Evolutionary conservation across 805 yeast species (phyloP), one percentile per base, ranked within the genome.

Genomic region (Metschnikowia proteae): DNA sequence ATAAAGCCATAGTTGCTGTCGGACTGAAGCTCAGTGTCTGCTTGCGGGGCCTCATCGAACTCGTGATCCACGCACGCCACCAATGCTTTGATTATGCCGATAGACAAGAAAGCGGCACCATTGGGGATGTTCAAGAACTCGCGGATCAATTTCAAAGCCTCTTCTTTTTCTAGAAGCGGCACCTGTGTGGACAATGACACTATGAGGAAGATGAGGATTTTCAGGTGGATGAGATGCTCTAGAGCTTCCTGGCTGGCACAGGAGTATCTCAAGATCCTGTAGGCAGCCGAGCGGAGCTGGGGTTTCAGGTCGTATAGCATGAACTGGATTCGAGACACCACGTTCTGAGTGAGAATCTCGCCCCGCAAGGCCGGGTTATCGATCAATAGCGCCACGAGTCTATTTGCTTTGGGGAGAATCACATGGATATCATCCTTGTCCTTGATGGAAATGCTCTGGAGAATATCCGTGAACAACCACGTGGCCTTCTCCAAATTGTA

Each of bases 221-320:
- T 78, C 31, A 81, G 66, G 10, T 74, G 71, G 6, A 80, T 68
- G 53, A 90, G 67, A 3, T 74, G 64, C n/a, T 68, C 64, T 5
- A 88, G 60, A 2, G 90, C 79, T 5, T 76, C 78, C 10, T 71
- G 60, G 51, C 79, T 79, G 31, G 77, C 75, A 17, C 86, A 70
- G 13, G 87, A 70, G 54, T 85, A 78, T 13, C 97, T 70, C 23
- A 89, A 75, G 1, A 89, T 74, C 43, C 96, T 72, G 63, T 82
- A 89, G 0, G 91, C 96, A 2, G 89, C 77, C 0, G 91, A 86
- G 6, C 84, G 74, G 1, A 88, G 84, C 49, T 81, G 83, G 28
- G 82, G 74, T 41, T 79, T 75, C 5, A 71, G 72, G 56, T 80
- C 82, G 27, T 80, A 68, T 22, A 91, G 64, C 61, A 89, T 70